phyloP scores from a whole-genome alignment of 805 yeast genomes.

The Starmerella asiatica region DNA sequence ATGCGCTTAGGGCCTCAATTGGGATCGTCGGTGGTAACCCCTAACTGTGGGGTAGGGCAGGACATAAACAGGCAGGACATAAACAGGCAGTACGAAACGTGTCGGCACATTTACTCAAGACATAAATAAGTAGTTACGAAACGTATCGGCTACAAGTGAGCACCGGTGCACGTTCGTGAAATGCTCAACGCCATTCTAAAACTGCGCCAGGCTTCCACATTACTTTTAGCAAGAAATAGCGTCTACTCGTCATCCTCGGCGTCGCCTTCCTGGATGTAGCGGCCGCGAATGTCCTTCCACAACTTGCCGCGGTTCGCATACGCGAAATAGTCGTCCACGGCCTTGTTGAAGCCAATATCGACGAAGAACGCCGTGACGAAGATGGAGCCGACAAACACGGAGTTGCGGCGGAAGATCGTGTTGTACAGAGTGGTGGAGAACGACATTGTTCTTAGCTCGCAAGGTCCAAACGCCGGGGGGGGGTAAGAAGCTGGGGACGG shows the following conservation, averaged over 20 bases:
- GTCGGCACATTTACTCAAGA: too few species aligned
- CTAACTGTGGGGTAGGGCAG: too few species aligned
- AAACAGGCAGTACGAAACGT: too few species aligned
- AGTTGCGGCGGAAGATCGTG: constrained; percentile 75
- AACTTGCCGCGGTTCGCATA: constrained; percentile 28
- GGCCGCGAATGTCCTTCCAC: constrained; percentile 25
- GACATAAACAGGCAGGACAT: too few species aligned
- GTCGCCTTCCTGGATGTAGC: constrained; percentile 22
- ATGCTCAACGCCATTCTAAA: too few species aligned
- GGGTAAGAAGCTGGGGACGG: not conserved
- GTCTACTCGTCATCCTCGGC: constrained; percentile 19
- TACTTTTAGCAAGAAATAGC: not conserved
- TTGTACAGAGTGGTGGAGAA: constrained; percentile 43
- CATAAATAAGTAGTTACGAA: too few species aligned
- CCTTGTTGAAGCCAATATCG: constrained; percentile 30
- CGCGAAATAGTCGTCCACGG: constrained; percentile 28
- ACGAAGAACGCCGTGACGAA: constrained; percentile 76
- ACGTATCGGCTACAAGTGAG: too few species aligned
- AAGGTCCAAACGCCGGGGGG: not conserved
- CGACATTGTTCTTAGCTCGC: constrained; percentile 18
- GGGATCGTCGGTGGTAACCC: too few species aligned
- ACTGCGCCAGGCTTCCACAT: too few species aligned
- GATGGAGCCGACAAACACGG: constrained; percentile 70
- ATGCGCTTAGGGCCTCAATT: too few species aligned
- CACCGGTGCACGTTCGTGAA: too few species aligned